Evolutionary conservation across 106 monocot species (phyloP), one percentile per base, ranked within the genome.

Genomic region (Dioscorea zingiberensis): DNA sequence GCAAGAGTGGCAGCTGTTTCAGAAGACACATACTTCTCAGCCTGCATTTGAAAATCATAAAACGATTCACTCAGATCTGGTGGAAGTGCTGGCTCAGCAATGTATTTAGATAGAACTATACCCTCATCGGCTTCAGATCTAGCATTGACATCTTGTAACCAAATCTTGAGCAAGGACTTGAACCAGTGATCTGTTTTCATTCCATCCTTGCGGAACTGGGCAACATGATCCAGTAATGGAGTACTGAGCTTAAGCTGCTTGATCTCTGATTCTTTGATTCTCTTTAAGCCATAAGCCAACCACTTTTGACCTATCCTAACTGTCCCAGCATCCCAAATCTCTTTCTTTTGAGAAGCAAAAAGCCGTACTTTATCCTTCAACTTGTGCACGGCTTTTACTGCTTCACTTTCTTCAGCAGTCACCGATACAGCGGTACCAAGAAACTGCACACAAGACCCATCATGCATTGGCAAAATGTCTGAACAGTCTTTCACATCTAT

Each of bases 101-200:
- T 77, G 71, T 84, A 82, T 63, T 86, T 88, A 44, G 81, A 76
- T 14, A 98, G 70, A 30, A 92, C 62, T 11, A 58, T 44, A 21
- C 78, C 68, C 64, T 73, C 91, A 64, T 77, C 74, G 46, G 16
- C 59, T 69, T 84, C 84, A 23, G 21, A 15, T 49, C 68, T 72
- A 14, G 81, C 81, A 73, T 84, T 86, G 22, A 78, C 47, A 78
- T 85, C 91, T 80, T 92, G 88, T 67, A 98, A 60, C 97, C 97
- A 98, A 49, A 89, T 73, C 62, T 92, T 86, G 13, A 98, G 21
- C 44, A 98, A 68, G 27, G 69, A 67, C 67, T 81, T 86, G 67
- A 85, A 98, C 97, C 97, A 98, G 65, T 98, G 97, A 44, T 98
- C 97, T 4, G 97, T 98, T 66, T 88, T 84, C 97, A 98, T 98